A percentile compares a stretch with the other conserved stretches of the same genome.
Evolutionary conservation across 2,329 filamentous ascomycete genomes (phyloP).

Genomic region (Fusarium setosum): DNA sequence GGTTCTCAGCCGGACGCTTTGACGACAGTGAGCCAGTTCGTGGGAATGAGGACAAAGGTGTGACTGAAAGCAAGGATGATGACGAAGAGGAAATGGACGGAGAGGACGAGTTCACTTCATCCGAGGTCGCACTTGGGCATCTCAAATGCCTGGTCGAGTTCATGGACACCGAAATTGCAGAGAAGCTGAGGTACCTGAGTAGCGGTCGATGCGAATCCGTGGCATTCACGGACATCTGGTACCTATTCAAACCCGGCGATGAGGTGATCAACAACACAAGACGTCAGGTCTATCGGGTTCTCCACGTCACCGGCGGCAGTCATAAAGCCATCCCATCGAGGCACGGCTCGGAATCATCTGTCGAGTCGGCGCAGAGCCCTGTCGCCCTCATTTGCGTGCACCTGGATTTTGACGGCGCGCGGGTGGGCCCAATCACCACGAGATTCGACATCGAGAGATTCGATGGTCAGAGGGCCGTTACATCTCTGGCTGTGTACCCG

Average conservation of each 20-base stretch:
- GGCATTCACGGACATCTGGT: constrained; percentile 18
- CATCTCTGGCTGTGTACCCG: neutral
- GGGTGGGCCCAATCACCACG: neutral
- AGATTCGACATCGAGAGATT: neutral
- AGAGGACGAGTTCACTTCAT: neutral
- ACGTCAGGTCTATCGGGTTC: constrained; percentile 11
- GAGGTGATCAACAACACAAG: neutral
- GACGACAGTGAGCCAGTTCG: neutral
- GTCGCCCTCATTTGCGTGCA: constrained; percentile 4
- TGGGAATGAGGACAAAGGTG: neutral
- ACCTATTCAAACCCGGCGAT: constrained; percentile 6
- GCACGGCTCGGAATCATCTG: no score
- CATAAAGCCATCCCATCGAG: constrained; percentile 19
- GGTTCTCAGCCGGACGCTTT: neutral
- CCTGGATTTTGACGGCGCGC: neutral
- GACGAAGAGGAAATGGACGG: neutral
- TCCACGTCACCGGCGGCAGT: neutral
- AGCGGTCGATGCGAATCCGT: neutral
- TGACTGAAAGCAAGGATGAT: neutral
- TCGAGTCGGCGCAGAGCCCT: constrained; percentile 2
- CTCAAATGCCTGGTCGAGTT: neutral
- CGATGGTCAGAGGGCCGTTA: neutral
- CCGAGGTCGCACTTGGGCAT: neutral
- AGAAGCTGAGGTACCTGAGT: neutral
- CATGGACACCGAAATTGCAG: neutral